Evolutionary conservation across 768 basidiomycete genomes (phyloP).

Genomic region (Rhodotorula graminis): DNA sequence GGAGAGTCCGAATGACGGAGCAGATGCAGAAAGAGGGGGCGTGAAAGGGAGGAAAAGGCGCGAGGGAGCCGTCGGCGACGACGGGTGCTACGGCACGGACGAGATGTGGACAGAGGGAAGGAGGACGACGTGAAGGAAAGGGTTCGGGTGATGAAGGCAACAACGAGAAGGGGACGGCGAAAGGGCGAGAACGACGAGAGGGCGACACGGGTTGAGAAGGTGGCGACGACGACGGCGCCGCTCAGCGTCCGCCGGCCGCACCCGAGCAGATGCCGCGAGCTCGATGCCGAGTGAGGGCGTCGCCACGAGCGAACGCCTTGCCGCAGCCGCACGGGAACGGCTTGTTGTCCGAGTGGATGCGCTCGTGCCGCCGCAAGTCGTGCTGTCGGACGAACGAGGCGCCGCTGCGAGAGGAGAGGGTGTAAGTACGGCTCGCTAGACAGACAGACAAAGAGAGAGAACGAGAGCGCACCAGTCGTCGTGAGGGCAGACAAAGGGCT

Average conservation of each 20-base stretch:
- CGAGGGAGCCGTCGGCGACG: too few species aligned
- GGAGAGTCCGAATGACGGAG: neutral
- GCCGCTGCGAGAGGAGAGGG: conserved; percentile 37
- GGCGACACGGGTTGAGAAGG: too few species aligned
- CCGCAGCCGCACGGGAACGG: conserved; percentile 50
- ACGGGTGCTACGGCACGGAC: neutral
- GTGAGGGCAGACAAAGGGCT: conserved; percentile 49
- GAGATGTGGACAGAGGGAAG: neutral
- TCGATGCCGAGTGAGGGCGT: conserved; percentile 51
- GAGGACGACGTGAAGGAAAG: neutral
- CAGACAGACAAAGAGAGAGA: neutral
- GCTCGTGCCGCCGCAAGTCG: conserved; percentile 50
- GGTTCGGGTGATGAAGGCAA: neutral
- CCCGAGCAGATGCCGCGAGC: conserved; percentile 51
- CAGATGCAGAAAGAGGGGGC: too few species aligned
- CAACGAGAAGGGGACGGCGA: neutral
- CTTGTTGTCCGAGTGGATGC: conserved; percentile 50
- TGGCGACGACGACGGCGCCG: neutral
- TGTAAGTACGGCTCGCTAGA: neutral
- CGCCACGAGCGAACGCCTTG: conserved; percentile 51
- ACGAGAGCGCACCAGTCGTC: conserved; percentile 47
- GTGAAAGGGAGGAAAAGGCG: too few species aligned
- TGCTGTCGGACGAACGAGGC: conserved; percentile 52
- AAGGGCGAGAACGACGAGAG: neutral
- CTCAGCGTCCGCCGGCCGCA: conserved; percentile 42